Evolutionary conservation across 2,329 filamentous ascomycete species (phyloP), one percentile per base, ranked within the genome.

Genomic region (Sclerotinia subarctica): DNA sequence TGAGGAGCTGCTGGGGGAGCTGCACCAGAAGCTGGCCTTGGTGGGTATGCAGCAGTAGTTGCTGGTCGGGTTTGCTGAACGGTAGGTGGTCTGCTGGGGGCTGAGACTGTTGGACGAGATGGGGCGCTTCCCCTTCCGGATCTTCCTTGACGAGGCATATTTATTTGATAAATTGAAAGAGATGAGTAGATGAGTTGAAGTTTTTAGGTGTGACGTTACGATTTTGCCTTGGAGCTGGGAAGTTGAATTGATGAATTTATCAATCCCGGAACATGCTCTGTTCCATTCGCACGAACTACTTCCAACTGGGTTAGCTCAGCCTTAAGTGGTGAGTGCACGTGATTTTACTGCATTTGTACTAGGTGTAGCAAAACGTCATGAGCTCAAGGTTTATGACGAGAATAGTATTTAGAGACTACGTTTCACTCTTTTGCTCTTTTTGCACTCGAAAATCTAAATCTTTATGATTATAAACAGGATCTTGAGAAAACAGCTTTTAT

Each of bases 141-240:
- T 81, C 90, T 87, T 79, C 89, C 86, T 85, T 91, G 88, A 82
- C 91, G 91, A 90, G 91, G 82, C 91, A 94, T 94, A 69, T 79
- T 85, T 78, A 68, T 24, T 63, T 26, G 26, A 26, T 42, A 17
- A 51, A 17, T 7, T 21, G n/a, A 51, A 49, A 59, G 38, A 58
- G 8, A 29, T 29, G n/a, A 35, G 17, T 21, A 38, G 26, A 38
- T 57, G n/a, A 49, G 17, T 21, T 42, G 5, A 42, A 62, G n/a
- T 35, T 35, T 59, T 29, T 49, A 58, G 32, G 52, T 63, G 32
- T 26, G 32, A 26, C 26, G 24, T 6, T 26, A n/a, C n/a, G 17
- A 44, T 54, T 53, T 64, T 44, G 60, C 35, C 24, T 62, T 19
- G 2, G 4, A 38, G 29, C 15, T 13, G 38, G 38, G 38, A 42